phyloP scores from a whole-genome alignment of 2,329 filamentous ascomycete species.

The Claviceps capensis region DNA sequence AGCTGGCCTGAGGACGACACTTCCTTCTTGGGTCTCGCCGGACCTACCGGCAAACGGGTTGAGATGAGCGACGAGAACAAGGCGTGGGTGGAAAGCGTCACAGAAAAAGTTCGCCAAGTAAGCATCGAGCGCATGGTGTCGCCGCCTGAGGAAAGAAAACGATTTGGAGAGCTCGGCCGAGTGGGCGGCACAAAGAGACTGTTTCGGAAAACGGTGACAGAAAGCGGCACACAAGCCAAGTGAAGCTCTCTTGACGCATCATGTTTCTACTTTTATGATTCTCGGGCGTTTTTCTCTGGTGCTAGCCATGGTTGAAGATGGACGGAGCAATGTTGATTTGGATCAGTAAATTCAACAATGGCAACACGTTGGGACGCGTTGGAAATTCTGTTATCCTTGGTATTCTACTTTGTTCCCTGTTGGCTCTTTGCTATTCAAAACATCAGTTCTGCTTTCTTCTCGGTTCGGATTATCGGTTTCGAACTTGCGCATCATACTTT shows the following conservation, averaged over 20 bases:
- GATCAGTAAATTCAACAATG: too few relatives aligned
- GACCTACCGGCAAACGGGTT: constrained; percentile 50
- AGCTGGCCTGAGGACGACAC: constrained; percentile 47
- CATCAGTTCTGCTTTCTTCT: too few relatives aligned
- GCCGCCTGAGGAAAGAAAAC: constrained; percentile 17
- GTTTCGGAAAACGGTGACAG: constrained; percentile 36
- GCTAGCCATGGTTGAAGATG: too few relatives aligned
- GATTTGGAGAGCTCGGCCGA: constrained; percentile 58
- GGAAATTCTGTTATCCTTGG: too few relatives aligned
- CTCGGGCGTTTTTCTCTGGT: too few relatives aligned
- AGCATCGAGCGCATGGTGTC: constrained; percentile 40
- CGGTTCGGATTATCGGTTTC: too few relatives aligned
- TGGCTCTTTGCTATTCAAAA: too few relatives aligned
- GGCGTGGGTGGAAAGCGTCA: constrained; percentile 72
- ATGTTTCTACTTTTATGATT: not conserved
- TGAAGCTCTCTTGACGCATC: constrained; percentile 5
- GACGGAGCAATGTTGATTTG: too few relatives aligned
- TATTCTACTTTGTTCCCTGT: too few relatives aligned
- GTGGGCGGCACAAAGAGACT: constrained; percentile 61
- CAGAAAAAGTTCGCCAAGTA: constrained; percentile 62
- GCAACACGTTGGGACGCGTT: too few relatives aligned
- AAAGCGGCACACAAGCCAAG: constrained; percentile 8
- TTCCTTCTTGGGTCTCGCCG: constrained; percentile 52
- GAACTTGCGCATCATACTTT: too few relatives aligned
- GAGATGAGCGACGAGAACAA: constrained; percentile 59